A percentile compares a stretch with the other conserved stretches of the same genome.
These are phyloP conservation scores for Astrocystis sublimbata DNA, from an alignment of 495 filamentous ascomycete species.

Conservation along the genomic window DNA sequence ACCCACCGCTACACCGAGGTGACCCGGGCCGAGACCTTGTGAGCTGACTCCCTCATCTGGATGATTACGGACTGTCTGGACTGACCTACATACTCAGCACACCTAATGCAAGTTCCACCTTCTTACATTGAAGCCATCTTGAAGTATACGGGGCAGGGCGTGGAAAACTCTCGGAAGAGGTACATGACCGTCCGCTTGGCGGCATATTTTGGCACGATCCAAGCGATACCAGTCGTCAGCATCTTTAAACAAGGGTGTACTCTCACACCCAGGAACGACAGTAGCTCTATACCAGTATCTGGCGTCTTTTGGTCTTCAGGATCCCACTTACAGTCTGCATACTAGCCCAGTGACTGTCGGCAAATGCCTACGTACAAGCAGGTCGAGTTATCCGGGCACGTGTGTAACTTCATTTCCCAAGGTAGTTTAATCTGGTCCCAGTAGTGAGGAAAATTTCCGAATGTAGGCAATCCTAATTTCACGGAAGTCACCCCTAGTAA, in stretches of 20 bases:
- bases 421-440: slow-evolving; percentile 2
- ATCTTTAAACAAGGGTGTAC: neutral
- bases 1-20: neutral
- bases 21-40: neutral
- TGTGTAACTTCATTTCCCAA: slow-evolving; percentile 5
- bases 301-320: no score
- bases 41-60: neutral
- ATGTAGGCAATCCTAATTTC: neutral
- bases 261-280: neutral
- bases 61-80: neutral
- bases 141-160: neutral
- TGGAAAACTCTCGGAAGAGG: neutral
- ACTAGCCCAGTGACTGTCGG: no score
- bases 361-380: no score
- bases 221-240: slow-evolving; percentile 9
- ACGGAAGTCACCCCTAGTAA: neutral
- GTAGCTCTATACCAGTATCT: no score
- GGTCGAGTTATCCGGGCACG: neutral
- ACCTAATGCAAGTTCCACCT: neutral
- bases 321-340: no score
- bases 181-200: neutral
- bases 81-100: neutral
- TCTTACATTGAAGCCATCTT: slow-evolving; percentile 7
- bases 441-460: slow-evolving; percentile 2
- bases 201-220: neutral